Conservation (phyloP, 495 filamentous ascomycete genomes). For the Aspergillus diversus region DNA sequence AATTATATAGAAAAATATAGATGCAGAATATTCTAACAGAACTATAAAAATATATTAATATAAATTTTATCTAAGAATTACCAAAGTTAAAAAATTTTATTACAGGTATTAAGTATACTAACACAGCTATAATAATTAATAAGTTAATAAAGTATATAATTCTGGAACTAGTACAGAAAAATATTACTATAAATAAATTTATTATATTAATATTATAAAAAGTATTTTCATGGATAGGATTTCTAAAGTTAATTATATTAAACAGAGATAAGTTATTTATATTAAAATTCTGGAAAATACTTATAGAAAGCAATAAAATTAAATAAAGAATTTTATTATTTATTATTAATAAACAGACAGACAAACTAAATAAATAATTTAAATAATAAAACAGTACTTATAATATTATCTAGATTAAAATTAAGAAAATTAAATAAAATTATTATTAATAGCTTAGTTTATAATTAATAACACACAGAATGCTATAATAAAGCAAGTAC, state of each 20-base stretch:
- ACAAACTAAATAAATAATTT: conserved; percentile 4
- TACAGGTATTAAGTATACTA: not conserved
- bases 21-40: conserved; percentile 7
- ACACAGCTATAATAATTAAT: not conserved
- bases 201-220: too few species aligned
- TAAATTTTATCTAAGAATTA: conserved; percentile 7
- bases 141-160: conserved; percentile 19
- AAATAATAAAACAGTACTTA: conserved; percentile 8
- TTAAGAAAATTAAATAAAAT: not conserved
- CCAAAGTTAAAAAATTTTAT: conserved; percentile 11
- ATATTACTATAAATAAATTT: not conserved
- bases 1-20: too few species aligned
- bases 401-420: conserved; percentile 10
- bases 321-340: too few species aligned
- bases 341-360: too few species aligned
- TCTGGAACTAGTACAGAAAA: not conserved
- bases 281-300: too few species aligned
- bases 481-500: conserved; percentile 1
- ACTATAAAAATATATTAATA: conserved; percentile 14
- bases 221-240: too few species aligned
- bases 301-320: too few species aligned
- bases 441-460: conserved; percentile 11
- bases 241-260: too few species aligned
- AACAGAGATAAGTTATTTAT: too few species aligned
- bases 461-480: conserved; percentile 11